Conservation (phyloP, 805 yeast species). For the Isabelozyma pseudorhagii region DNA sequence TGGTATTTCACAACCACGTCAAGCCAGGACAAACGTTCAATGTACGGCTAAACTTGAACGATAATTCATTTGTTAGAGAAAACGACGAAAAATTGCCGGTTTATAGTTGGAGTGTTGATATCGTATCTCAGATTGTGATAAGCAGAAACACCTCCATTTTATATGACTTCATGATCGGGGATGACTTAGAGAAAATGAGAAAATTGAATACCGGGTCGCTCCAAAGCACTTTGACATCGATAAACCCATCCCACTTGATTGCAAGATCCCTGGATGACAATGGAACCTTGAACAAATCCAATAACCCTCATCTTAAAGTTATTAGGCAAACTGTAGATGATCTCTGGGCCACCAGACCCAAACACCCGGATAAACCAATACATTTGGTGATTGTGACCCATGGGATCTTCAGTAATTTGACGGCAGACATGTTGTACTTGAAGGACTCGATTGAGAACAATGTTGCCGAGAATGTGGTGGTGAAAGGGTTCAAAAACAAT, state of each 20-base stretch:
- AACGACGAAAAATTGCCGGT: conserved; percentile 9
- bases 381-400: conserved; percentile 43
- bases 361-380: conserved; percentile 24
- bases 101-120: conserved; percentile 36
- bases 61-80: conserved; percentile 28
- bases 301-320: conserved; percentile 24
- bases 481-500: conserved; percentile 37
- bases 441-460: conserved; percentile 28
- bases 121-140: conserved; percentile 40
- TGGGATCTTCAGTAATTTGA: conserved; percentile 41
- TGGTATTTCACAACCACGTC: conserved; percentile 39
- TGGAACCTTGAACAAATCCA: conserved; percentile 3
- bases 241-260: not conserved
- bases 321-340: conserved; percentile 24
- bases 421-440: conserved; percentile 43
- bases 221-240: conserved; percentile 2
- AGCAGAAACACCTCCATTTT: conserved; percentile 26
- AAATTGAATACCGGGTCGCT: conserved; percentile 24
- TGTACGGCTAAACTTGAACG: conserved; percentile 50
- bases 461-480: conserved; percentile 30
- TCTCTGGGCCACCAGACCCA: conserved; percentile 30
- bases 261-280: not conserved
- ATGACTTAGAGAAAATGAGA: conserved; percentile 29
- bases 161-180: conserved; percentile 38
- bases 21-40: conserved; percentile 72